Percentiles rank a stretch among this genome's conserved stretches.
These are phyloP conservation scores for Claviceps humidiphila DNA, from an alignment of 2,329 filamentous ascomycete species.

Conservation along the genomic window DNA sequence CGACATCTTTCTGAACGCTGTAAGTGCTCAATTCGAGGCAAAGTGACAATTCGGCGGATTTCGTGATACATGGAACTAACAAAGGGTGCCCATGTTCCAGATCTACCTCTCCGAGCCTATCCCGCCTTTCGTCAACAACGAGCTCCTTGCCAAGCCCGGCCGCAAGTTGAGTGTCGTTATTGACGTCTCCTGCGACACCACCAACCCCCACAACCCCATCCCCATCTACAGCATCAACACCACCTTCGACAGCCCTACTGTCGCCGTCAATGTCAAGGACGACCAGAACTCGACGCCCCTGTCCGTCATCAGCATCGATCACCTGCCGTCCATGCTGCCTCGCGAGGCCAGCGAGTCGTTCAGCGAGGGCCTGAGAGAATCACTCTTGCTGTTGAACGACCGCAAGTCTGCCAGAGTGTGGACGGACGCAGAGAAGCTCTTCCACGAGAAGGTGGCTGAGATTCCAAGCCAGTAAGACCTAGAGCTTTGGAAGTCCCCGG, in stretches of 20 bases:
- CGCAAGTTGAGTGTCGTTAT: slow-evolving; percentile 70
- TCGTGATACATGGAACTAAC: not conserved
- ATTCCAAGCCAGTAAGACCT: not conserved
- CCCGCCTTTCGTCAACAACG: slow-evolving; percentile 64
- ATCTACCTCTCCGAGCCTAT: slow-evolving; percentile 8
- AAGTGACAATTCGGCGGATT: not conserved
- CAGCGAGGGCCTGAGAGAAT: slow-evolving; percentile 1
- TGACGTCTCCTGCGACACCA: slow-evolving; percentile 63
- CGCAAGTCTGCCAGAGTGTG: slow-evolving; percentile 6
- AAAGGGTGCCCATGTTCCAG: not conserved
- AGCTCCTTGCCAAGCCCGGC: slow-evolving; percentile 47
- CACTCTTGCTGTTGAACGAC: slow-evolving; percentile 2
- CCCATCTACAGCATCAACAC: slow-evolving; percentile 78
- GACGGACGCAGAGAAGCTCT: slow-evolving; percentile 4
- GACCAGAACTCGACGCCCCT: slow-evolving; percentile 36
- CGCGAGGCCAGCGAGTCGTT: slow-evolving; percentile 62
- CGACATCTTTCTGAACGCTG: slow-evolving; percentile 44
- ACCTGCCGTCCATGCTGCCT: slow-evolving; percentile 70
- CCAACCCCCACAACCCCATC: slow-evolving; percentile 40
- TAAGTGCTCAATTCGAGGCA: slow-evolving; percentile 7
- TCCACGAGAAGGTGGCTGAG: slow-evolving; percentile 4
- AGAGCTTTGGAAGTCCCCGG: no score
- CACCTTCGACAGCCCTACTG: slow-evolving; percentile 79
- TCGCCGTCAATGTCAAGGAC: slow-evolving; percentile 52
- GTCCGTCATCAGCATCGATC: slow-evolving; percentile 78